phyloP scores from a whole-genome alignment of 805 yeast species.

The Yarrowia divulgata region DNA sequence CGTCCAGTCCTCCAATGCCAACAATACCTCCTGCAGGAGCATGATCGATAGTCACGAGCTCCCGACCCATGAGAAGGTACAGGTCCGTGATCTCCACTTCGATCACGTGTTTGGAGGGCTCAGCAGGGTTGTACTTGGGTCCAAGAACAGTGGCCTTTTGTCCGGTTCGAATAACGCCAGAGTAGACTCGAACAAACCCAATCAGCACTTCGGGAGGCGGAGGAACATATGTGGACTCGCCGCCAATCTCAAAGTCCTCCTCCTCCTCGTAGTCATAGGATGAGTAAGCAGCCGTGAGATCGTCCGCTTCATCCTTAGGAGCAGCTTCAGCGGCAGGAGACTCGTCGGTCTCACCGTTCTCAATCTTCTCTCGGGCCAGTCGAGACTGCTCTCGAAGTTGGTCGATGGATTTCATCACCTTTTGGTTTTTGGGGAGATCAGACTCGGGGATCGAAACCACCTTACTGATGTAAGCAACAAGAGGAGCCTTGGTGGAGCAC shows the following conservation, averaged over 20 bases:
- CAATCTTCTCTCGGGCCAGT: slow-evolving; percentile 44
- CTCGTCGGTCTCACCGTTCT: slow-evolving; percentile 29
- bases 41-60: slow-evolving; percentile 72
- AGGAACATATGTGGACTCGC: slow-evolving; percentile 48
- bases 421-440: slow-evolving; percentile 70
- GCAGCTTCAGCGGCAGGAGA: background rate
- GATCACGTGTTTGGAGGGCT: slow-evolving; percentile 62
- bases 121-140: slow-evolving; percentile 81
- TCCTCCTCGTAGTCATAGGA: slow-evolving; percentile 63
- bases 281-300: slow-evolving; percentile 50
- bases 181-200: slow-evolving; percentile 87
- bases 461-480: slow-evolving; percentile 84
- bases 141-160: slow-evolving; percentile 78
- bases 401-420: slow-evolving; percentile 48
- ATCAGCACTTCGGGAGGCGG: slow-evolving; percentile 66
- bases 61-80: slow-evolving; percentile 91
- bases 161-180: slow-evolving; percentile 82
- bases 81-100: slow-evolving; percentile 70
- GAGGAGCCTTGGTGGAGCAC: slow-evolving; percentile 74
- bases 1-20: slow-evolving; percentile 91
- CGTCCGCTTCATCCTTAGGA: slow-evolving; percentile 51
- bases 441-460: slow-evolving; percentile 83
- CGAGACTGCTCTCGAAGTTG: slow-evolving; percentile 44
- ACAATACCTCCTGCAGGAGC: slow-evolving; percentile 96
- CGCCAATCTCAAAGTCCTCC: slow-evolving; percentile 57